Conservation (phyloP, 1,139 yeast species). For the Kluyveromyces marxianus region DNA sequence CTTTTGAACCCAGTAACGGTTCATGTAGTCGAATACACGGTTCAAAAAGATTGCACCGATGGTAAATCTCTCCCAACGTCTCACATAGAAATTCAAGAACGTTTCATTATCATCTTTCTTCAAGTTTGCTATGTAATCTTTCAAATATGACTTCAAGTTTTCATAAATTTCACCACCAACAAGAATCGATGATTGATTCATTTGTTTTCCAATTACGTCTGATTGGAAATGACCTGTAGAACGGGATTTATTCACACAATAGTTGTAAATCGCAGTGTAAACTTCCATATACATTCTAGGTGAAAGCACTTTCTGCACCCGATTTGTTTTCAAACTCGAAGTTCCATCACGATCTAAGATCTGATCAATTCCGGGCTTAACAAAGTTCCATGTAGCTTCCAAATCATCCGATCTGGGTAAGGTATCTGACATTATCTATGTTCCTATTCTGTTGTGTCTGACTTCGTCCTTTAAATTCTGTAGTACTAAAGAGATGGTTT, state of each 20-base stretch:
- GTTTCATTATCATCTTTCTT: conserved; percentile 49
- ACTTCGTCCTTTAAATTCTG: too few relatives aligned
- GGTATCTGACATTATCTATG: conserved; percentile 25
- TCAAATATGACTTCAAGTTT: conserved; percentile 60
- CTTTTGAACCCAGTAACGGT: conserved; percentile 95
- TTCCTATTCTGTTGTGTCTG: too few relatives aligned
- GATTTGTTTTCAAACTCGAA: conserved; percentile 13
- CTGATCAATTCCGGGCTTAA: conserved; percentile 65
- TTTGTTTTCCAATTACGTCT: conserved; percentile 25
- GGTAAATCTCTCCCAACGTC: conserved; percentile 82
- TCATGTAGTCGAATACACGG: conserved; percentile 91
- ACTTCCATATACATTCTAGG: conserved; percentile 64
- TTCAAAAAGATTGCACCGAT: conserved; percentile 89
- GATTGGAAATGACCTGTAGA: conserved; percentile 35
- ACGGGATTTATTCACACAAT: conserved; percentile 78
- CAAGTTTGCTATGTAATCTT: conserved; percentile 47
- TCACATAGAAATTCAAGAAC: conserved; percentile 77
- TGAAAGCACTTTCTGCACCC: conserved; percentile 54
- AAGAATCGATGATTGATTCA: conserved; percentile 34
- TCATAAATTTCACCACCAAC: conserved; percentile 88
- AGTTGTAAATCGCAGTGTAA: conserved; percentile 89
- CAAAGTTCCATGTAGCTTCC: conserved; percentile 67
- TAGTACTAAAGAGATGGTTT: not conserved
- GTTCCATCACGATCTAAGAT: conserved; percentile 47
- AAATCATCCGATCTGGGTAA: conserved; percentile 42